Base-by-base conservation (phyloP, 371 early-diverging fungal species). In the Basidiobolus meristosporus region DNA sequence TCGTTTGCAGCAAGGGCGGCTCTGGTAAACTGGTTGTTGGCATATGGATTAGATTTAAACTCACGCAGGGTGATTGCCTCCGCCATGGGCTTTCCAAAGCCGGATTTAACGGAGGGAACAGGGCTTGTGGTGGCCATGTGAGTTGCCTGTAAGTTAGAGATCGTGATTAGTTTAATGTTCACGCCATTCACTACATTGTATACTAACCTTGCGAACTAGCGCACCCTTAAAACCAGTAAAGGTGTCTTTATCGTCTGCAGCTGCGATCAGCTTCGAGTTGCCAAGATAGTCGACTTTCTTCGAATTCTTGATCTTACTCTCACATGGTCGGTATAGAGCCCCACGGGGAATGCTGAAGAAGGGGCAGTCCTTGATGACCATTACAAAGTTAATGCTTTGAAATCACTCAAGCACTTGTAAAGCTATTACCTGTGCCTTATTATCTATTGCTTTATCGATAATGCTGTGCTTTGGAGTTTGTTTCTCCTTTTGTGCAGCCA, bases 301-400 rank as follows among this genome's bases (percentile, higher is more conserved):
- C 1, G 77, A 52, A 53, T 82, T 84, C 50, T 77, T 72, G 34
- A 85, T 59, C 49, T 82, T 83, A 43, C 68, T 72, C 36, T 77
- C 82, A 7, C 82, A 65, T 17, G 93, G 97, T 35, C 82, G 65
- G 51, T 77, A 91, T 12, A 89, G 52, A 1, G 74, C 63, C 10
- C 76, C 71, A 14, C 66, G 65, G n/a, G 85, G 88, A 14, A 87
- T 70, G 10, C 73, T 71, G 50, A 70, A 83, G 12, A 83, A 68
- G 0, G 75, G 75, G 35, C 75, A 77, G 18, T 73, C 77, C 44
- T 50, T n/a, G n/a, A n/a, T n/a, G n/a, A n/a, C n/a, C n/a, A n/a
- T n/a, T n/a, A n/a, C n/a, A n/a, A n/a, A n/a, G n/a, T n/a, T n/a
- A n/a, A n/a, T n/a, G n/a, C n/a, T n/a, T n/a, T n/a, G n/a, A n/a